phyloP scores from a whole-genome alignment of 176 grass and related monocot genomes.

The Eremochloa ophiuroides region DNA sequence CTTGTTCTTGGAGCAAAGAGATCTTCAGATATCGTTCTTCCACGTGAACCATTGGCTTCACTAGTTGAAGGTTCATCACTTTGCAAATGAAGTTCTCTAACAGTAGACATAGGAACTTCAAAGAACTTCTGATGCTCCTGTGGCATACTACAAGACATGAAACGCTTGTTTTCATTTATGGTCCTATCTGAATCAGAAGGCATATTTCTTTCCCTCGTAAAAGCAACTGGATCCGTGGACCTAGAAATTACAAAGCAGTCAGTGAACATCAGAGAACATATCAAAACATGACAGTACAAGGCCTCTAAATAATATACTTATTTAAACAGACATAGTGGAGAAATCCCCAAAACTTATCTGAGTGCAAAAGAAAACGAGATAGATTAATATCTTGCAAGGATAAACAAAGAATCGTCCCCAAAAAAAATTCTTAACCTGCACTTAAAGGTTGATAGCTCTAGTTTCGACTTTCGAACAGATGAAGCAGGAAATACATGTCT shows the following conservation, averaged over 20 bases:
- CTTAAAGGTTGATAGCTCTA: background rate
- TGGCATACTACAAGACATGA: conserved; percentile 44
- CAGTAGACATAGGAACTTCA: conserved; percentile 30
- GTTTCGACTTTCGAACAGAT: background rate
- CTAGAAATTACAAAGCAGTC: conserved; percentile 32
- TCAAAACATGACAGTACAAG: background rate
- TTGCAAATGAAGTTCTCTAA: conserved; percentile 44
- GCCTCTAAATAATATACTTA: background rate
- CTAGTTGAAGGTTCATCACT: conserved; percentile 39
- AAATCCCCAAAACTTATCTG: background rate
- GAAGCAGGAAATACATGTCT: background rate
- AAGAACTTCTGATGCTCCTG: conserved; percentile 42
- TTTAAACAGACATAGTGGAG: background rate
- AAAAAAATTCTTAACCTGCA: background rate
- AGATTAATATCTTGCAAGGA: background rate
- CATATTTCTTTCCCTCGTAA: conserved; percentile 41
- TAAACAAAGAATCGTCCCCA: background rate
- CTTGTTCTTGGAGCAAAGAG: conserved; percentile 51
- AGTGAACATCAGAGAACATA: conserved; percentile 18
- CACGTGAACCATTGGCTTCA: conserved; percentile 35
- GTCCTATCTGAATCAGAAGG: conserved; percentile 28
- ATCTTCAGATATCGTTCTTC: conserved; percentile 52
- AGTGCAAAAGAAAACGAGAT: background rate
- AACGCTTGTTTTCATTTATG: conserved; percentile 42
- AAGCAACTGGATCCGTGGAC: conserved; percentile 40